Evolutionary conservation across 2,329 filamentous ascomycete genomes (phyloP), one percentile per base, ranked within the genome.

Genomic region (Aureobasidium sp.): DNA sequence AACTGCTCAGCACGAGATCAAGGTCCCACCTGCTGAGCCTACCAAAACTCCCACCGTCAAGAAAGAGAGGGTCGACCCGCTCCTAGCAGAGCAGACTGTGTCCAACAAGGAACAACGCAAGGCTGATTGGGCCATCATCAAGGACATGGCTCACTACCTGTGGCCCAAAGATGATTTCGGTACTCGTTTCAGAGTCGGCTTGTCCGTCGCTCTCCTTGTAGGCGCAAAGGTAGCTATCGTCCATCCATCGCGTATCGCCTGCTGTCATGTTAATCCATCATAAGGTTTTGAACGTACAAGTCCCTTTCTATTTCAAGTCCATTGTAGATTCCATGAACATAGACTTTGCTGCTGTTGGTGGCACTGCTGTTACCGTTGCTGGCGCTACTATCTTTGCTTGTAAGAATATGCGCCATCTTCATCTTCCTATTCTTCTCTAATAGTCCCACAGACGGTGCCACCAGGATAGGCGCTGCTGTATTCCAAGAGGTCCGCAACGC

Each of bases 261-360:
- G 42, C 65, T 52, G 44, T 62, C 56, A 58, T 64, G 58, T 71
- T 72, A 71, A 70, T 72, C 81, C 62, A 64, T 65, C 68, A 66
- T 71, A 45, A 74, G 82, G 74, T 96, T 53, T 80, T 99, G 70
- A 99, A 97, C 74, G 94, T 99, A 17, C 91, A 99, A 78, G 91
- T 99, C 51, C 94, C 94, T 0, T 99, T 99, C 73, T 99, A 97
- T 80, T 99, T 99, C 80, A 97, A 97, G 80, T 92, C 80, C 75
- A 97, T 99, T 66, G 90, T 99, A 45, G 95, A 99, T 75, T 87
- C 90, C 22, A 96, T 99, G 91, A 99, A 99, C 74, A 84, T 99
- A 68, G 94, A 99, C 74, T 87, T 96, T 72, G 83, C 85, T n/a
- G 82, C 88, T 17, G 78, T 90, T 6, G 93, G 91, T n/a, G 92